Percentiles rank a stretch among this genome's conserved stretches.
These are phyloP conservation scores for Primulina eburnea DNA, from an alignment of 257 asterid species.

Conservation along the genomic window DNA sequence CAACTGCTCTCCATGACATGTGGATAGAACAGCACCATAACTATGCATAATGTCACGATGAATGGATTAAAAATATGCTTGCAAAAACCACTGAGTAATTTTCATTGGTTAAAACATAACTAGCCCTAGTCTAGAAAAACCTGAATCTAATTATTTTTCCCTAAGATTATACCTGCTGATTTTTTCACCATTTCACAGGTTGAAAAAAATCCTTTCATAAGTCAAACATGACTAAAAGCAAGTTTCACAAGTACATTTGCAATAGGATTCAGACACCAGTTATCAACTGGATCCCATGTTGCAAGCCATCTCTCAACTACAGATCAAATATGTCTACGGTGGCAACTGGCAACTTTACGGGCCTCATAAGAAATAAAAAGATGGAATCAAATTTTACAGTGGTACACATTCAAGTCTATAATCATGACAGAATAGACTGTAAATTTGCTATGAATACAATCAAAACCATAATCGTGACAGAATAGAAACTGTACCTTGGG, in stretches of 20 bases:
- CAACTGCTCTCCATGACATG: not conserved
- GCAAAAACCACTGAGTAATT: not conserved
- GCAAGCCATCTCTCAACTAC: constrained; percentile 4
- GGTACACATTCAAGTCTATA: constrained; percentile 3
- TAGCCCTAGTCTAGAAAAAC: not conserved
- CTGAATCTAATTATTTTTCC: not conserved
- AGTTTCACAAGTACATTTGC: not conserved
- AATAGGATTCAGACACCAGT: not conserved
- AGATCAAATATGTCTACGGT: not conserved
- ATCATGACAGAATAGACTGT: constrained; percentile 18
- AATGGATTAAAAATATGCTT: not conserved
- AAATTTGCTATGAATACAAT: constrained; percentile 16
- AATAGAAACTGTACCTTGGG: constrained; percentile 58
- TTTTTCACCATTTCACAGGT: constrained; percentile 8
- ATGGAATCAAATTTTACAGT: not conserved
- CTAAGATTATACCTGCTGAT: not conserved
- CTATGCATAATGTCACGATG: not conserved
- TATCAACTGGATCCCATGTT: constrained; percentile 7
- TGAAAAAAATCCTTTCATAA: not conserved
- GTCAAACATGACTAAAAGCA: not conserved
- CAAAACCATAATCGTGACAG: constrained; percentile 2
- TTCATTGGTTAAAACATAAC: too few species aligned
- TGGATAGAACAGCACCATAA: not conserved
- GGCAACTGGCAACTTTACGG: not conserved
- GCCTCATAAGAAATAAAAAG: not conserved